phyloP scores from a whole-genome alignment of 2,329 filamentous ascomycete genomes.

The Setomelanomma holmii region DNA sequence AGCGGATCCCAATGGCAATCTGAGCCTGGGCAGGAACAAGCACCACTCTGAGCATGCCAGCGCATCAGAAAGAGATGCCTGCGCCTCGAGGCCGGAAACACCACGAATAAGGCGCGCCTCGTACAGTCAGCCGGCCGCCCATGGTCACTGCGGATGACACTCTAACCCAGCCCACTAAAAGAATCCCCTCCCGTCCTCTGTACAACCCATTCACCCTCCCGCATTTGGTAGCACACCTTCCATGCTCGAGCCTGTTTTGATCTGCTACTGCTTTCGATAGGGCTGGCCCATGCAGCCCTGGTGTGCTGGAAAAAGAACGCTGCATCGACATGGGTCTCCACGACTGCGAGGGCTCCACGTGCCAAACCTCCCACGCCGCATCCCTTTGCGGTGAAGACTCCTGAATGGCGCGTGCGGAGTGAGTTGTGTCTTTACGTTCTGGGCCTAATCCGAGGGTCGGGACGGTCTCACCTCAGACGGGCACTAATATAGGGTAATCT shows the following conservation, averaged over 20 bases:
- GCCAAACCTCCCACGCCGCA: conserved; percentile 16
- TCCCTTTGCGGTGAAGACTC: neutral
- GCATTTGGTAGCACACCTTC: neutral
- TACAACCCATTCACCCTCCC: conserved; percentile 2
- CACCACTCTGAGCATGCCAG: conserved; percentile 20
- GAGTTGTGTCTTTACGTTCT: conserved; percentile 2
- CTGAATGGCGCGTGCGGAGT: neutral
- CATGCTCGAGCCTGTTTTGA: conserved; percentile 3
- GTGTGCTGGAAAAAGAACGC: conserved; percentile 9
- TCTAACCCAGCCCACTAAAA: neutral
- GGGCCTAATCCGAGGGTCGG: conserved; percentile 9
- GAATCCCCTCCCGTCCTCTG: neutral
- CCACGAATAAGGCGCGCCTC: conserved; percentile 9
- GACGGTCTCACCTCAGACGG: conserved; percentile 19
- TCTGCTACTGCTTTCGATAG: conserved; percentile 33
- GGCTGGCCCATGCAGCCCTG: conserved; percentile 23
- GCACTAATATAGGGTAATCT: neutral
- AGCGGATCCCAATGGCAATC: no score
- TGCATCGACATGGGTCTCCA: conserved; percentile 2
- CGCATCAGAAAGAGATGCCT: conserved; percentile 14
- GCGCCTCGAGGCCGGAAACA: conserved; percentile 8
- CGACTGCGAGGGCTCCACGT: conserved; percentile 28
- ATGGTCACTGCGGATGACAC: conserved; percentile 6
- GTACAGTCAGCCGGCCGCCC: conserved; percentile 15
- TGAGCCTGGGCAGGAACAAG: conserved; percentile 16